Base-by-base conservation (phyloP, 2,329 filamentous ascomycete genomes). In the Davidsoniella eucalypti region DNA sequence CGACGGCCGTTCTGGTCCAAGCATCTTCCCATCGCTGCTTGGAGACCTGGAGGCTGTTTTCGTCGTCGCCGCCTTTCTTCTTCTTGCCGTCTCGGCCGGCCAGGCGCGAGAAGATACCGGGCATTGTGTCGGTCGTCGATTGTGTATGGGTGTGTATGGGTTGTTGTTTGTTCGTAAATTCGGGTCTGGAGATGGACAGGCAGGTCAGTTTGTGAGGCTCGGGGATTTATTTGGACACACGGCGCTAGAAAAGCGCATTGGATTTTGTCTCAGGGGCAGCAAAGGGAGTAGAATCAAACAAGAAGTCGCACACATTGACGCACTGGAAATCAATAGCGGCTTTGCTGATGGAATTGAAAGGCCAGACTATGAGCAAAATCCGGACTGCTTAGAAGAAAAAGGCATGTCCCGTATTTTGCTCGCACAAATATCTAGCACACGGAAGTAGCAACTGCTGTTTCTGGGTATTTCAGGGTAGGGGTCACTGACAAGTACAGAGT, bases 11-110 rank as follows among this genome's bases (percentile, higher is more conserved):
- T 60, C 90, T 82, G 55, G 79, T 74, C 78, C 87, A 98, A 56
- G 87, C 84, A 63, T 95, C 84, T 54, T 86, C 84, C 83, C 87
- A 95, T 64, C 75, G 76, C 51, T 84, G 84, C 66, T 87, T 87
- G 54, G 72, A 66, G 23, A 70, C 66, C 55, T 72, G 67, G 53
- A 75, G 65, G 46, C 69, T 62, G 14, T 68, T 63, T 49, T 72
- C 64, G 55, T 73, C 66, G 55, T 71, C 65, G 54, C 72, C 69
- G 50, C 69, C 66, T 56, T 72, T 75, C 67, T 87, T 88, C 67
- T 83, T 84, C 64, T 77, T 80, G 55, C 61, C 60, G 68, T 92
- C 85, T 68, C 82, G 87, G 68, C 76, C 75, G 72, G 86, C 87
- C 65, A 90, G 68, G 59, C 73, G 72, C 55, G 75, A 75, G 60